Conservation (phyloP, 176 grass and related monocot species). For the Themeda triandra region DNA sequence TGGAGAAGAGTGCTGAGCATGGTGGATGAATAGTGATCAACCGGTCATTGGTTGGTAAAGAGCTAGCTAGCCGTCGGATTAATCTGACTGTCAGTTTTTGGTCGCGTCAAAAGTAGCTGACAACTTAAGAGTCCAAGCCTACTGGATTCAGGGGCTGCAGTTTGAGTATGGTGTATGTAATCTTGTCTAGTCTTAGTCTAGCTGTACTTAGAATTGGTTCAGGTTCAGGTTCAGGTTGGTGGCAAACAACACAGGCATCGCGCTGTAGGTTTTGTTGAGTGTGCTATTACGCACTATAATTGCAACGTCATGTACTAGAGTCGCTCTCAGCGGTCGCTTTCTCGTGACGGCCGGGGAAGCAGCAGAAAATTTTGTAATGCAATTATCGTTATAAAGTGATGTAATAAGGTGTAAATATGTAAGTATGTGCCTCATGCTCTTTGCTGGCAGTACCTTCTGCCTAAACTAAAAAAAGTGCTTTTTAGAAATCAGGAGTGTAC, state of each 20-base stretch:
- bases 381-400: constrained; percentile 42
- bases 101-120: no score
- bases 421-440: no score
- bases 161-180: no score
- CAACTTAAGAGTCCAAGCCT: no score
- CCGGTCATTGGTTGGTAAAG: no score
- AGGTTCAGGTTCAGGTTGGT: background rate
- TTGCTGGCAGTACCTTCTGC: background rate
- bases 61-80: no score
- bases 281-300: background rate
- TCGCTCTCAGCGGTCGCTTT: constrained; percentile 33
- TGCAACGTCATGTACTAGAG: constrained; percentile 22
- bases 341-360: constrained; percentile 24
- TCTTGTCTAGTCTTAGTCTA: no score
- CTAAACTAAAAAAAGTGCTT: background rate
- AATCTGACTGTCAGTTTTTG: no score
- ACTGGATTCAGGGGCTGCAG: no score
- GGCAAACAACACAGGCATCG: constrained; percentile 5
- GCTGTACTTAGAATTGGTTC: background rate
- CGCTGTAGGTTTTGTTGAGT: background rate
- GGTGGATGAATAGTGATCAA: no score
- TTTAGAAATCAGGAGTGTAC: background rate
- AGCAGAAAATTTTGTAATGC: constrained; percentile 35
- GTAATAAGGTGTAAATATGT: constrained; percentile 8
- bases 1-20: background rate